Evolutionary conservation across 139 green algal species (phyloP), one percentile per base, ranked within the genome.

Genomic region (Tetradesmus obliquus): DNA sequence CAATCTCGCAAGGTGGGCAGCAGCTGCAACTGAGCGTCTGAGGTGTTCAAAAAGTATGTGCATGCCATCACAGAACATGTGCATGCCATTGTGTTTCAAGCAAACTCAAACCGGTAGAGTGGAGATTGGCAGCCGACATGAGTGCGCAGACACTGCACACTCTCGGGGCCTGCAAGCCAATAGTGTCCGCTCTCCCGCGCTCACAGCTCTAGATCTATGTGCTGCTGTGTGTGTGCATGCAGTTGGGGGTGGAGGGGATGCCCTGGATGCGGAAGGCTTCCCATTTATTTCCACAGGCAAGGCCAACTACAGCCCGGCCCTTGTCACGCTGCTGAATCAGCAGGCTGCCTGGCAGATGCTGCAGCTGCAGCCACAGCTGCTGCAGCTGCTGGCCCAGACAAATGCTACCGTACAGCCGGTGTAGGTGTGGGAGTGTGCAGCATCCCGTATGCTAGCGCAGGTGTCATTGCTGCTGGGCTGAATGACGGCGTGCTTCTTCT

Each of bases 261-360:
- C 15, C 6, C 15, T n/a, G 66, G 32, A 7, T 3, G 32, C 82
- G 66, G 66, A 74, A 22, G 57, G 90, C 7, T 92, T 86, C 83
- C 91, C 91, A n/a, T 90, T 86, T 76, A 94, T 92, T 60, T 60
- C 66, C 24, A 94, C 91, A 54, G 91, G 55, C 51, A 91, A n/a
- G 20, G 76, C 88, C 62, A 91, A 92, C 91, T 92, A 92, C 83
- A 85, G 79, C 6, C 83, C 91, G 3, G 72, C 88, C 54, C 82
- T 94, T 20, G 84, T 88, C 19, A 84, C n/a, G 24, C 83, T 94
- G 74, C 88, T 94, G 20, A 92, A 74, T 55, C 91, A 94, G 84
- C 88, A 92, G 62, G 88, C 88, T 71, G 66, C 58, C 54, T 94
- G 91, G 91, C 91, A 84, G 57, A 79, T 94, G 51, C 83, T 92